phyloP scores from a whole-genome alignment of 2,329 filamentous ascomycete species.

The Drechslerella coelobrocha region DNA sequence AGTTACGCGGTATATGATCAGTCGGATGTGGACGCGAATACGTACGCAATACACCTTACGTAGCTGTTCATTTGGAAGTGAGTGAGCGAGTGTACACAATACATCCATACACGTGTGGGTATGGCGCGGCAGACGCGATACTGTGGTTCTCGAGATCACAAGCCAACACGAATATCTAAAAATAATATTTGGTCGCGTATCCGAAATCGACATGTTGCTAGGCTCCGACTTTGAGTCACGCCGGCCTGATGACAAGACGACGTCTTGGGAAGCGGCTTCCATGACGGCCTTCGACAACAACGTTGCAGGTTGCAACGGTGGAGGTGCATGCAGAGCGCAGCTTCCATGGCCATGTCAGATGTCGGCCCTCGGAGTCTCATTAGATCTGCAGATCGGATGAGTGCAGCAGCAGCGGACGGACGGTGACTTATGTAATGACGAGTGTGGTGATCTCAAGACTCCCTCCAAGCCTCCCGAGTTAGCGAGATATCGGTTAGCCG shows the following conservation, averaged over 20 bases:
- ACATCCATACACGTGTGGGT: constrained; percentile 20
- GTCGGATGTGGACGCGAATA: constrained; percentile 30
- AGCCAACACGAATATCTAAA: constrained; percentile 26
- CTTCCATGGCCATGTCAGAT: constrained; percentile 2
- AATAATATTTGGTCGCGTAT: constrained; percentile 35
- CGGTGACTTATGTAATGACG: neutral
- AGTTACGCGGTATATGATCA: neutral
- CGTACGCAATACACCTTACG: constrained; percentile 48
- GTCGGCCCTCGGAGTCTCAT: constrained; percentile 26
- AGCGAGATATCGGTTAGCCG: constrained; percentile 47
- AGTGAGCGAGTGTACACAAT: too few species aligned
- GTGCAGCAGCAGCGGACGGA: constrained; percentile 25
- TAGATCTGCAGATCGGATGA: constrained; percentile 33
- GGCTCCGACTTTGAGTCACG: constrained; percentile 49
- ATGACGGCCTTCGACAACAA: neutral
- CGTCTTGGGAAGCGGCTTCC: neutral
- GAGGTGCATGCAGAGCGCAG: constrained; percentile 18
- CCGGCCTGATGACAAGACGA: neutral
- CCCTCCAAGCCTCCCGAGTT: constrained; percentile 47
- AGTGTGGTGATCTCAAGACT: constrained; percentile 15
- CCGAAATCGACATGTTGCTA: constrained; percentile 29
- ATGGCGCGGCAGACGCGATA: constrained; percentile 4
- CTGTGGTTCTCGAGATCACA: constrained; percentile 3
- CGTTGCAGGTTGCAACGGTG: constrained; percentile 26
- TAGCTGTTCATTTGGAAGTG: constrained; percentile 4